Conservation (phyloP, 1,139 yeast genomes). For the Taiozyma sp. region DNA sequence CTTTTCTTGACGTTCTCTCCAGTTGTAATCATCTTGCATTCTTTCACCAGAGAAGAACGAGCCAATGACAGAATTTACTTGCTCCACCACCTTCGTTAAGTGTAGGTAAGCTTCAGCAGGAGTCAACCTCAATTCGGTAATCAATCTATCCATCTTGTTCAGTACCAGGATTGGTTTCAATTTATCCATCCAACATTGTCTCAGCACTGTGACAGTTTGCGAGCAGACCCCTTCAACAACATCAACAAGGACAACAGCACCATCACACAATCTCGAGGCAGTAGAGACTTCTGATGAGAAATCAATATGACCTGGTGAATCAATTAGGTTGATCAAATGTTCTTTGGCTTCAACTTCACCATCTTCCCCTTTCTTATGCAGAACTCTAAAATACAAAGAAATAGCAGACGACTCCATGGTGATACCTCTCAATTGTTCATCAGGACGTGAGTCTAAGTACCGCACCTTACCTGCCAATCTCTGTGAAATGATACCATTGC, state of each 20-base stretch:
- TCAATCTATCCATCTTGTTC: constrained; percentile 86
- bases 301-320: constrained; percentile 98
- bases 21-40: constrained; percentile 82
- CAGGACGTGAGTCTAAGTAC: constrained; percentile 89
- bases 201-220: constrained; percentile 88
- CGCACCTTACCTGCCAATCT: constrained; percentile 94
- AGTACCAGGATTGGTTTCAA: constrained; percentile 86
- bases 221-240: constrained; percentile 98
- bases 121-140: constrained; percentile 75
- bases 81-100: constrained; percentile 74
- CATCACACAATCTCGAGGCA: constrained; percentile 93
- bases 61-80: constrained; percentile 92
- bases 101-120: constrained; percentile 87
- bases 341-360: constrained; percentile 53
- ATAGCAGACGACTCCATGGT: constrained; percentile 98
- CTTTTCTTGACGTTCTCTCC: constrained; percentile 62
- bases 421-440: constrained; percentile 93
- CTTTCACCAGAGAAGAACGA: constrained; percentile 91
- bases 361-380: constrained; percentile 40
- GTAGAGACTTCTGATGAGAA: constrained; percentile 95
- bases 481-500: constrained; percentile 94
- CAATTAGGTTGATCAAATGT: constrained; percentile 85
- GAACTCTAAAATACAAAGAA: constrained; percentile 72
- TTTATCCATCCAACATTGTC: constrained; percentile 96
- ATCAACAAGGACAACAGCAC: constrained; percentile 92